Percentiles rank a stretch among this genome's conserved stretches.
phyloP scores from a whole-genome alignment of 805 yeast genomes.

The Clavispora santaluciae region DNA sequence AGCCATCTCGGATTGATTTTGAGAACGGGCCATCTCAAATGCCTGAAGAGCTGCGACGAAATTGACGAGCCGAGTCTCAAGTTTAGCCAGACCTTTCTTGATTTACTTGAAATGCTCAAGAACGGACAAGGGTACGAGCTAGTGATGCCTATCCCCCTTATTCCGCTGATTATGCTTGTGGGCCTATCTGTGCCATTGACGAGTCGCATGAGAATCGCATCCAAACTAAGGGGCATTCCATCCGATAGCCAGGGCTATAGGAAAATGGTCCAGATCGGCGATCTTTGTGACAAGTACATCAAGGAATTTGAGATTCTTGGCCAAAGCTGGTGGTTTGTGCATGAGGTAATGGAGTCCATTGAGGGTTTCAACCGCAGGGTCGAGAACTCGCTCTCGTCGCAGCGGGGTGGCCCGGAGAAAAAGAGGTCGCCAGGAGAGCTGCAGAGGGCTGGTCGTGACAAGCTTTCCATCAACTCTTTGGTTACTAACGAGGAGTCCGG shows the following conservation, averaged over 20 bases:
- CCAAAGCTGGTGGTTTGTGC: constrained; percentile 15
- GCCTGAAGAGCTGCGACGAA: constrained; percentile 2
- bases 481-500: constrained; percentile 9
- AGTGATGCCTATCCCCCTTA: constrained; percentile 11
- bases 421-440: not conserved
- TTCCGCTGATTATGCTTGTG: constrained; percentile 15
- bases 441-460: not conserved
- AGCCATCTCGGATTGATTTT: constrained; percentile 11
- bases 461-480: constrained; percentile 9
- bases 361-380: constrained; percentile 2
- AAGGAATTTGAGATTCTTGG: constrained; percentile 9
- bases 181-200: constrained; percentile 14
- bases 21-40: constrained; percentile 13
- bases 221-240: constrained; percentile 1
- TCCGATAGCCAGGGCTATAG: not conserved
- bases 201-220: constrained; percentile 7
- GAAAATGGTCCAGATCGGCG: not conserved
- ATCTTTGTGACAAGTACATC: constrained; percentile 4
- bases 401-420: not conserved
- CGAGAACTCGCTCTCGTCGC: not conserved
- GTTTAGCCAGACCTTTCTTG: constrained; percentile 9
- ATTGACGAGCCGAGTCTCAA: constrained; percentile 8
- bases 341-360: constrained; percentile 10
- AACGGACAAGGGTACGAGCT: constrained; percentile 11
- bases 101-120: constrained; percentile 7